Evolutionary conservation across 495 filamentous ascomycete species (phyloP), one percentile per base, ranked within the genome.

Genomic region (Aspergillus incahuasiensis): DNA sequence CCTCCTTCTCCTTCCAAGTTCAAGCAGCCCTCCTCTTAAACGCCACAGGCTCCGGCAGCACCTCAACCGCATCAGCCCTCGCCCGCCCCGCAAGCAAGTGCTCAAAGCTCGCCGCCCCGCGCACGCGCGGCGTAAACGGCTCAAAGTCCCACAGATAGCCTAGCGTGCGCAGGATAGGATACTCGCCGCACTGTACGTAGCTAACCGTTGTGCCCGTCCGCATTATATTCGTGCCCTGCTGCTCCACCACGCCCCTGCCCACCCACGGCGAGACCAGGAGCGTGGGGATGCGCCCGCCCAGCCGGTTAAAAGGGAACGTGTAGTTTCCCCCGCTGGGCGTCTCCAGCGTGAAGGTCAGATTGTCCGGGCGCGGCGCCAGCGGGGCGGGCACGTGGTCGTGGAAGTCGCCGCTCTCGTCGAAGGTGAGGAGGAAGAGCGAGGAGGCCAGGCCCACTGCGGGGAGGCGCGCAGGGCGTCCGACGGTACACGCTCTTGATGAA

Each of bases 381-480:
- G 77, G 77, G 1, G 77, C 68, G 2, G 76, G 68, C 20, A 79
- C 75, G 60, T 80, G 77, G 66, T 80, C 77, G 47, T 67, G 67
- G 72, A 78, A 79, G 38, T 76, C 75, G 21, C 77, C 75, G 16
- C 67, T 74, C 67, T 79, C 76, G 56, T 79, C 77, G 49, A 75
- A 80, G 53, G 74, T 80, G 15, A 80, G 60, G 55, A 79, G 68
- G 52, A 78, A 70, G 21, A 80, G 68, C 7, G 76, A 76, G 19
- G 73, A 46, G 1, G 76, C 55, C 76, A 46, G 1, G 76, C 55
- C 76, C 77, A 80, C 46, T 78, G 74, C 0, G 73, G 77, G 11
- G 65, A 60, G 41, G 64, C 54, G 50, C 74, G 75, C 46, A 80
- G 61, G 19, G 75, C 70, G 25, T 80, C 77, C n/a, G n/a, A n/a